Base-by-base conservation (phyloP, 768 basidiomycete species). In the Pisolithus tinctorius region DNA sequence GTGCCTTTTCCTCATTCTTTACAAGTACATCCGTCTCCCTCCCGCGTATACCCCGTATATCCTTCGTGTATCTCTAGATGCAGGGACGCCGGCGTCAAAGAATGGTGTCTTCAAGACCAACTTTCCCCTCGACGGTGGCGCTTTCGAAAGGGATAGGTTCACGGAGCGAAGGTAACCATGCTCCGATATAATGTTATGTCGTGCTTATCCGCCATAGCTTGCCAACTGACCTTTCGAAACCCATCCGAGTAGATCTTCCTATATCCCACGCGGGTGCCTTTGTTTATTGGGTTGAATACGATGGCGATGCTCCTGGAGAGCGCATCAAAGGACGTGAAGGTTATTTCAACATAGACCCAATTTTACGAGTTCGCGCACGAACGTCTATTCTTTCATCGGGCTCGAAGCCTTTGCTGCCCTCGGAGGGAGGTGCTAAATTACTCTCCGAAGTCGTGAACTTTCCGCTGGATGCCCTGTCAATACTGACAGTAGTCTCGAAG, bases 221-320 rank as follows among this genome's bases (percentile, higher is more conserved):
- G 10, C 93, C 93, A 8, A 83, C 79, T 7, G 78, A 93, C 66
- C 86, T 93, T 61, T 90, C 84, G 26, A 95, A 91, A 62, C 86
- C 95, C 14, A 88, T 99, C 52, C 85, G 90, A 57, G 82, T 98
- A 39, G 93, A 98, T 72, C 77, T 99, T 7, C 93, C 93, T 45
- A 97, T 99, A 70, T 93, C 92, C 4, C 91, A 93, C 55, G 91
- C 96, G 0, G 96, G 96, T 49, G 93, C 94, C 0, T 99, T 97
- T 72, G 81, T 87, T 50, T 98, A 90, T 69, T 96, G 86, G 83
- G 73, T 99, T 42, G 94, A 97, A 69, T 93, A 96, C 63, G 91
- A 92, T 53, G 78, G 78, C 6, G 76, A 77, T 41, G 56, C 67
- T 1, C 66, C 71, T 20, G 81, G 80, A 10, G 69, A 80, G 48